Evolutionary conservation across 2,329 filamentous ascomycete species (phyloP).

Genomic region (Alternaria sp.): DNA sequence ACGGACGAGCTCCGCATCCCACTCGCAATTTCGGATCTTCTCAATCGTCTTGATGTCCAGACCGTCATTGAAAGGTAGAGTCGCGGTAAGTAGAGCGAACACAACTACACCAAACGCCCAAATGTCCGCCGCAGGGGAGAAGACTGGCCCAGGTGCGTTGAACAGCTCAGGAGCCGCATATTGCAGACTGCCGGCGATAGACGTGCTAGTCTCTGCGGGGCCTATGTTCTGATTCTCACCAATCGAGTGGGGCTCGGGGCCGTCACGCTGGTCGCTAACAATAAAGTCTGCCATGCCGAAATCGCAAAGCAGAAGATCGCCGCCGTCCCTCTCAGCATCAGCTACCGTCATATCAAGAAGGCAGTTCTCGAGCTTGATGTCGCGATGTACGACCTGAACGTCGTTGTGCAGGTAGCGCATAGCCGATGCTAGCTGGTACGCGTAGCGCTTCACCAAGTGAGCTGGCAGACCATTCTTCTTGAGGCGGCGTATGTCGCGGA

Average conservation of each 20-base stretch:
- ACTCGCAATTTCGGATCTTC: conserved; percentile 67
- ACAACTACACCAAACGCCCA: conserved; percentile 73
- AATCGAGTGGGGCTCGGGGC: conserved; percentile 59
- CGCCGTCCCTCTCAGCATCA: conserved; percentile 59
- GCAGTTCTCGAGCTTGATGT: conserved; percentile 75
- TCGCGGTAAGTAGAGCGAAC: conserved; percentile 67
- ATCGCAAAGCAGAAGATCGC: conserved; percentile 69
- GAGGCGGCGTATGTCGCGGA: conserved; percentile 61
- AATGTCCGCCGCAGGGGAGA: conserved; percentile 67
- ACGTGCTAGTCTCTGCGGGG: conserved; percentile 64
- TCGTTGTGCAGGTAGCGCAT: conserved; percentile 74
- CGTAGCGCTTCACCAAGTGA: conserved; percentile 65
- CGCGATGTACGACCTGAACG: conserved; percentile 70
- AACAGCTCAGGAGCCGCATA: conserved; percentile 62
- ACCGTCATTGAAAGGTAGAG: conserved; percentile 68
- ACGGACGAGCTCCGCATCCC: conserved; percentile 62
- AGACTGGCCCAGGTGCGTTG: conserved; percentile 50
- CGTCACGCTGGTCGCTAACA: conserved; percentile 61
- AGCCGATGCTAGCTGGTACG: conserved; percentile 69
- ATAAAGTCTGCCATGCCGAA: conserved; percentile 76
- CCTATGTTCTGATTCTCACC: conserved; percentile 57
- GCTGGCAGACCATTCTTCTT: conserved; percentile 57
- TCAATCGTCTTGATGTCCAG: conserved; percentile 66
- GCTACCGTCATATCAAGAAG: conserved; percentile 65
- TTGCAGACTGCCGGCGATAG: conserved; percentile 67